Base-by-base conservation (phyloP, 129 eudicot genomes). In the Apium graveolens region DNA sequence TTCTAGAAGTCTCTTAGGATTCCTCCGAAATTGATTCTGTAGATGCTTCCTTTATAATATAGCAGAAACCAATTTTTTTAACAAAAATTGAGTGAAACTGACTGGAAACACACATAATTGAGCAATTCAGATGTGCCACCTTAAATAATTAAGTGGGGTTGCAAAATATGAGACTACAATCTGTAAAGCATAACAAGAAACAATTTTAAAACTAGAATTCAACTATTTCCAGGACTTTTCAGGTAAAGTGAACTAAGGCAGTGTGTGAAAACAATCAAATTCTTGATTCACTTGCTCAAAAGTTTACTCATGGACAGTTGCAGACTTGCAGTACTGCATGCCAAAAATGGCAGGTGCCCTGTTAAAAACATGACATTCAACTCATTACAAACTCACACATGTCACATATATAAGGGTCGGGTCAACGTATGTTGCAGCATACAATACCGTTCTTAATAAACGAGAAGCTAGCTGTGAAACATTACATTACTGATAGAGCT, bases 251-350 rank as follows among this genome's bases (percentile, higher is more conserved):
- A 3, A 42, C 55, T 43, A 42, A 12, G 3, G 51, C 6, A 43
- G n/a, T 34, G 57, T 73, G 76, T 73, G 38, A 43, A 73, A 73
- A 24, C 76, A 21, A 42, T 42, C 2, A 43, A 24, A 24, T 43
- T 73, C 55, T 43, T 42, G 55, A 73, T 73, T 24, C 5, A n/a
- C 14, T 5, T 8, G 76, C 32, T 1, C 57, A 43, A 14, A 73
- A 42, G 48, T 26, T 42, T 26, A 73, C 12, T 42, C 53, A 39
- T 73, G 37, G 55, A 73, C 76, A 26, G 38, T 42, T 43, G 12
- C 76, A 73, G 53, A 26, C 13, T 42, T 43, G 24, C 76, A 73
- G 53, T 70, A 37, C 71, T 71, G 39, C 35, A 71, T 8, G 48
- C 46, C 75, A 72, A 72, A 11, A 31, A 65, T 32, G 32, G 76